phyloP scores from a whole-genome alignment of 192 early-diverging fungal species.

The Entomortierella parvispora region DNA sequence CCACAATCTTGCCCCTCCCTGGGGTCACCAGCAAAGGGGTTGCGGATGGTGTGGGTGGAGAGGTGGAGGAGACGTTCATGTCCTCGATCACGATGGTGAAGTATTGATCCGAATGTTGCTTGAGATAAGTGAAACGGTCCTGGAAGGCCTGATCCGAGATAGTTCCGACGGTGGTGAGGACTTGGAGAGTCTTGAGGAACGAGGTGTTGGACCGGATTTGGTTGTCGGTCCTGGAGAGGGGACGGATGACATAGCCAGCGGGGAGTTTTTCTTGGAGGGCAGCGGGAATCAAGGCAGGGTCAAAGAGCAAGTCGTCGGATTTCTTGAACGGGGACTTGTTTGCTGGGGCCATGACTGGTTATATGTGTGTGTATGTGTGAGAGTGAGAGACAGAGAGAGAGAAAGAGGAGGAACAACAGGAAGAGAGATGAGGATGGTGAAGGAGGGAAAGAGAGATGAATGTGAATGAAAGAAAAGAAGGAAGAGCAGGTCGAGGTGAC shows the following conservation, averaged over 20 bases:
- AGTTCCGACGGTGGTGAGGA: slow-evolving; percentile 79
- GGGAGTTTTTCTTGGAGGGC: slow-evolving; percentile 72
- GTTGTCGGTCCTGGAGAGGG: slow-evolving; percentile 74
- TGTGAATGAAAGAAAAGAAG: not conserved
- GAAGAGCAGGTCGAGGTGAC: not conserved
- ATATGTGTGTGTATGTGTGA: not conserved
- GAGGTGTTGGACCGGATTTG: slow-evolving; percentile 69
- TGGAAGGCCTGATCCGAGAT: slow-evolving; percentile 74
- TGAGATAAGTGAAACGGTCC: slow-evolving; percentile 80
- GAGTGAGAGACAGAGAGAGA: not conserved
- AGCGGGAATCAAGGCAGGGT: slow-evolving; percentile 71
- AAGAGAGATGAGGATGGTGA: not conserved
- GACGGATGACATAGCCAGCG: slow-evolving; percentile 73
- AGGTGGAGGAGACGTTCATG: slow-evolving; percentile 34
- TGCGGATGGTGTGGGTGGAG: slow-evolving; percentile 20
- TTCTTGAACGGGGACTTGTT: slow-evolving; percentile 32
- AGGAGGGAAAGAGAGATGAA: not conserved
- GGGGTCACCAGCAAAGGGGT: slow-evolving; percentile 60
- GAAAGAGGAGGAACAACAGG: not conserved
- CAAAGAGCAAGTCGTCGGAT: slow-evolving; percentile 66
- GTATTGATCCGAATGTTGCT: slow-evolving; percentile 82
- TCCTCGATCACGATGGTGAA: slow-evolving; percentile 80
- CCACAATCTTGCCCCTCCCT: slow-evolving; percentile 70
- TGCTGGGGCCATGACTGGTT: slow-evolving; percentile 11
- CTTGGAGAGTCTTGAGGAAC: slow-evolving; percentile 67